Percentiles rank a stretch among this genome's conserved stretches.
Evolutionary conservation across 805 yeast species (phyloP).

Genomic region (Hemisphaericaspora nanyangensis): DNA sequence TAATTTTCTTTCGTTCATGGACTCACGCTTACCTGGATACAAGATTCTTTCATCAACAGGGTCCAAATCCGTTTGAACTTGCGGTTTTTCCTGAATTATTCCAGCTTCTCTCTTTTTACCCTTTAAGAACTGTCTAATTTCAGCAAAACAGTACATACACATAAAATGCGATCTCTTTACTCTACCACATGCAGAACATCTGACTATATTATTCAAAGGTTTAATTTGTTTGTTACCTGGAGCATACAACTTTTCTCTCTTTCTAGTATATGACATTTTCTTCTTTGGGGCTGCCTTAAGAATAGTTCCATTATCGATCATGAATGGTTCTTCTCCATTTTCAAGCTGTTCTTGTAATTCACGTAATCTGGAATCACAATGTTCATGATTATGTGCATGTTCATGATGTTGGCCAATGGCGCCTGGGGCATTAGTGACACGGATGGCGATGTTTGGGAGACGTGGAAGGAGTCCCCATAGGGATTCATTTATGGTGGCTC

Average conservation of each 20-base stretch:
- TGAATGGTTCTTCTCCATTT: slow-evolving; percentile 34
- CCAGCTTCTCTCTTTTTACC: slow-evolving; percentile 31
- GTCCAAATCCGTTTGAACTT: slow-evolving; percentile 40
- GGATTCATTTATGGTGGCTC: slow-evolving; percentile 9
- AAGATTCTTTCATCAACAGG: slow-evolving; percentile 60
- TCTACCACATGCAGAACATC: slow-evolving; percentile 96
- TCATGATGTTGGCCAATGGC: background rate
- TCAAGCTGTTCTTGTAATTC: slow-evolving; percentile 40
- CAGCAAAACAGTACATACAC: slow-evolving; percentile 89
- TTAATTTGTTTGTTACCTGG: slow-evolving; percentile 80
- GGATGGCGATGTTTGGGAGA: slow-evolving; percentile 11
- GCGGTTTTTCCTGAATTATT: slow-evolving; percentile 7
- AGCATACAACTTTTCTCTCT: slow-evolving; percentile 77
- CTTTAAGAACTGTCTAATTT: slow-evolving; percentile 75
- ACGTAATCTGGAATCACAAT: slow-evolving; percentile 24
- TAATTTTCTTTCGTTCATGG: slow-evolving; percentile 26
- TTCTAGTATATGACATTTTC: slow-evolving; percentile 82
- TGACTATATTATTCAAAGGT: slow-evolving; percentile 68
- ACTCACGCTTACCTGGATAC: slow-evolving; percentile 68
- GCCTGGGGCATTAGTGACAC: background rate
- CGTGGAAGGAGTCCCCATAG: slow-evolving; percentile 11
- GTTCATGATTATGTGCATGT: background rate
- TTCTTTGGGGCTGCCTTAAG: slow-evolving; percentile 91
- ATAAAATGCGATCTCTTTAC: slow-evolving; percentile 85
- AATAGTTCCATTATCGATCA: slow-evolving; percentile 62